Percentiles rank a stretch among this genome's conserved stretches.
Evolutionary conservation across 2,329 filamentous ascomycete genomes (phyloP).

Genomic region (Xylariaceae sp.): DNA sequence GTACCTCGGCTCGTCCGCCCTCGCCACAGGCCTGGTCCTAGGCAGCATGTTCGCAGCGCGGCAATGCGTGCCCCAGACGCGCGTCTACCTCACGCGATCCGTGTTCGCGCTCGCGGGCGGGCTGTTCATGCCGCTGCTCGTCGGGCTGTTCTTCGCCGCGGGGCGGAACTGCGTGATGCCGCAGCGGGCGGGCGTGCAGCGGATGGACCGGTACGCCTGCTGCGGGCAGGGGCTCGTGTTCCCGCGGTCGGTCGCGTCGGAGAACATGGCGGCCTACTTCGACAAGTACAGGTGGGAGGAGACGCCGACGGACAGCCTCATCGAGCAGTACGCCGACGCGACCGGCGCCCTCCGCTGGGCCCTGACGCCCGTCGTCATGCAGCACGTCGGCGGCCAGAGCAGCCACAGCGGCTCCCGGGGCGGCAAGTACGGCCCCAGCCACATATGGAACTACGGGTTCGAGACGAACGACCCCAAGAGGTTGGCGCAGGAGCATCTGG

Average conservation of each 20-base stretch:
- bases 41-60: conserved; percentile 1
- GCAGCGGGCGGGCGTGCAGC: conserved; percentile 15
- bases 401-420: conserved; percentile 19
- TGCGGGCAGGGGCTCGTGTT: conserved; percentile 28
- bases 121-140: conserved; percentile 21
- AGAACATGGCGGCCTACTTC: conserved; percentile 22
- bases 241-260: conserved; percentile 16
- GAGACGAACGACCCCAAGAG: conserved; percentile 22
- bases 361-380: conserved; percentile 26
- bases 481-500: conserved; percentile 19
- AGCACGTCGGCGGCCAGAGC: conserved; percentile 27
- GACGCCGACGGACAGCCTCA: conserved; percentile 24
- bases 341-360: conserved; percentile 21
- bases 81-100: conserved; percentile 11
- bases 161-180: conserved; percentile 23
- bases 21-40: conserved; percentile 1
- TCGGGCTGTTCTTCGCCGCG: conserved; percentile 24
- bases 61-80: conserved; percentile 11
- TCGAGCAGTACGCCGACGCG: conserved; percentile 22
- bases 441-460: conserved; percentile 20
- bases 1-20: conserved; percentile 18
- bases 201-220: conserved; percentile 24
- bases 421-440: conserved; percentile 14
- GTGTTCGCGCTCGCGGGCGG: conserved; percentile 13
- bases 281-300: conserved; percentile 10